Evolutionary conservation across 2,329 filamentous ascomycete genomes (phyloP).

Genomic region (Pseudovirgaria hyperparasitica): DNA sequence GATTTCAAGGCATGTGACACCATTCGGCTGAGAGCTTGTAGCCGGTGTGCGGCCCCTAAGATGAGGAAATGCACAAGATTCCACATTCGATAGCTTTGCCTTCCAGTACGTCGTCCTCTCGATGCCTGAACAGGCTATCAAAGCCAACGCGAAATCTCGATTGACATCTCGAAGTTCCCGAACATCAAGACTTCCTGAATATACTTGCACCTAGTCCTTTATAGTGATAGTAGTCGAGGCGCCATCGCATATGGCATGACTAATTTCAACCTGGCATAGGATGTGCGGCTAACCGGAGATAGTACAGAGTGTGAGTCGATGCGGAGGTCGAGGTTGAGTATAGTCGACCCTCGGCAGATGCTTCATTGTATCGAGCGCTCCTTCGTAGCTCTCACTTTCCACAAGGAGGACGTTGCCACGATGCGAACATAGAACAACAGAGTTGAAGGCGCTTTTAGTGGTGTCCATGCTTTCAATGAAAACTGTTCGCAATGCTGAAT

Average conservation of each 20-base stretch:
- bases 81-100: constrained; percentile 28
- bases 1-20: constrained; percentile 23
- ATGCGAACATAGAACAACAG: constrained; percentile 5
- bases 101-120: constrained; percentile 31
- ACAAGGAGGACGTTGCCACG: constrained; percentile 4
- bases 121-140: constrained; percentile 7
- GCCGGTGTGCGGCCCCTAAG: constrained; percentile 20
- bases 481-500: constrained; percentile 9
- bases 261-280: constrained; percentile 31
- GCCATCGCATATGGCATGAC: constrained; percentile 38
- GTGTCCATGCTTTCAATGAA: constrained; percentile 9
- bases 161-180: constrained; percentile 14
- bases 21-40: constrained; percentile 21
- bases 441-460: constrained; percentile 5
- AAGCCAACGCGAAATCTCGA: too few relatives aligned
- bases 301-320: constrained; percentile 28
- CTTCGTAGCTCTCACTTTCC: constrained; percentile 4
- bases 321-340: constrained; percentile 5
- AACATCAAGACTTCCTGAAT: constrained; percentile 19
- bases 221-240: constrained; percentile 32
- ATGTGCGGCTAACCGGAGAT: constrained; percentile 20
- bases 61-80: constrained; percentile 34
- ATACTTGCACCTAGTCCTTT: constrained; percentile 27
- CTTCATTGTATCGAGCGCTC: constrained; percentile 5
- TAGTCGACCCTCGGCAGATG: constrained; percentile 1